Evolutionary conservation across 164 flowering plant genomes (phyloP).

Genomic region (Vitis rotundifolia): DNA sequence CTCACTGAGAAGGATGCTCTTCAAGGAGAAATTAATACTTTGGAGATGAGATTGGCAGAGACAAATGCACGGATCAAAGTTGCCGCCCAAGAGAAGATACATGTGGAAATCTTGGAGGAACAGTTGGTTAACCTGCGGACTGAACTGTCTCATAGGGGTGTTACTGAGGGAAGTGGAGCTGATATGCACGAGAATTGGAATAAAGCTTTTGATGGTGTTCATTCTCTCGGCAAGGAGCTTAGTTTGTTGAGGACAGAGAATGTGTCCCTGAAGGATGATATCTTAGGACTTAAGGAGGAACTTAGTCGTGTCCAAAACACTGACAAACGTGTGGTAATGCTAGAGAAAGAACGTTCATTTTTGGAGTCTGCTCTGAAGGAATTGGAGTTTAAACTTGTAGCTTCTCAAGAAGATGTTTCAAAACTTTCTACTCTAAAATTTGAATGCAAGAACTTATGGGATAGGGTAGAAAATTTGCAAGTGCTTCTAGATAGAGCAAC

Average conservation of each 20-base stretch:
- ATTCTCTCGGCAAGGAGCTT: constrained; percentile 59
- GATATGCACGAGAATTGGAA: constrained; percentile 19
- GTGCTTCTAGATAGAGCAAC: constrained; percentile 69
- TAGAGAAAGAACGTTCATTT: constrained; percentile 64
- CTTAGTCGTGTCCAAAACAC: constrained; percentile 49
- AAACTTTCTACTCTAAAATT: constrained; percentile 55
- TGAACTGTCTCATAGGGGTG: constrained; percentile 49
- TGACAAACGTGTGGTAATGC: constrained; percentile 55
- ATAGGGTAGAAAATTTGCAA: constrained; percentile 74
- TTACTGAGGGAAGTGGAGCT: constrained; percentile 19
- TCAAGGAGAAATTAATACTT: constrained; percentile 75
- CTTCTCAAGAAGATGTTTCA: constrained; percentile 70
- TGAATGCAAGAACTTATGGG: constrained; percentile 64
- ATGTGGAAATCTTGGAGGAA: constrained; percentile 64
- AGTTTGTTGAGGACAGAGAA: constrained; percentile 65
- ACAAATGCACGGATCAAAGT: constrained; percentile 81
- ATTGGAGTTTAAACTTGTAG: constrained; percentile 57
- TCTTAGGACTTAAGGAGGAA: constrained; percentile 52
- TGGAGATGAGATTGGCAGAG: constrained; percentile 85
- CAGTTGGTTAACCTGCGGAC: constrained; percentile 67
- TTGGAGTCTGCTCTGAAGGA: constrained; percentile 62
- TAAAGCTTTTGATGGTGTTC: constrained; percentile 15
- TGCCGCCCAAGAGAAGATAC: constrained; percentile 84
- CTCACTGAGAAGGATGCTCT: constrained; percentile 72
- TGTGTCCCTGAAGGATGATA: constrained; percentile 54